Evolutionary conservation across 345 rosid genomes (phyloP).

Genomic region (Salix brachista): DNA sequence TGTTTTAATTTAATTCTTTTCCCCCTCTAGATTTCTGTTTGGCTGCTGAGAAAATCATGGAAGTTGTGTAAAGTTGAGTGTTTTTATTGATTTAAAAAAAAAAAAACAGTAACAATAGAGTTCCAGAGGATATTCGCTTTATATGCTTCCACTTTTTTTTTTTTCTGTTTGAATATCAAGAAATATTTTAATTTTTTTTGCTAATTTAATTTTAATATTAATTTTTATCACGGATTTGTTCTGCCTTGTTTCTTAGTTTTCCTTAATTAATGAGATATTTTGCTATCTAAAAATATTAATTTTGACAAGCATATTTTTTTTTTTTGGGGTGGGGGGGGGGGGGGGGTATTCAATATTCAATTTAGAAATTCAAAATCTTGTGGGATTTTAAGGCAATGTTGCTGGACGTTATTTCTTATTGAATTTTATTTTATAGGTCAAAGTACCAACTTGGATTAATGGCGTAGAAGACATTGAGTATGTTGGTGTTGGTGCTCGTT

Average conservation of each 20-base stretch:
- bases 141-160: neutral
- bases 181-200: neutral
- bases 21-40: slow-evolving; percentile 5
- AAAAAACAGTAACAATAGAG: neutral
- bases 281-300: neutral
- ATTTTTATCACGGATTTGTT: neutral
- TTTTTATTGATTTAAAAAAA: neutral
- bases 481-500: slow-evolving; percentile 93
- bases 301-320: neutral
- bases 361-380: neutral
- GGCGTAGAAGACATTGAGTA: slow-evolving; percentile 53
- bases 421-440: slow-evolving; percentile 46
- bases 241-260: neutral
- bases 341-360: neutral
- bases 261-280: neutral
- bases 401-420: neutral
- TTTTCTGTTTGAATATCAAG: neutral
- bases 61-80: neutral
- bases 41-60: neutral
- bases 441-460: slow-evolving; percentile 74
- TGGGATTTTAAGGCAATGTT: neutral
- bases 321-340: no score
- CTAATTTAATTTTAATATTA: neutral
- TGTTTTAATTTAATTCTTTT: neutral
- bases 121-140: neutral